Conservation (phyloP, 2,329 filamentous ascomycete genomes). For the Monilinia vaccinii-corymbosi region DNA sequence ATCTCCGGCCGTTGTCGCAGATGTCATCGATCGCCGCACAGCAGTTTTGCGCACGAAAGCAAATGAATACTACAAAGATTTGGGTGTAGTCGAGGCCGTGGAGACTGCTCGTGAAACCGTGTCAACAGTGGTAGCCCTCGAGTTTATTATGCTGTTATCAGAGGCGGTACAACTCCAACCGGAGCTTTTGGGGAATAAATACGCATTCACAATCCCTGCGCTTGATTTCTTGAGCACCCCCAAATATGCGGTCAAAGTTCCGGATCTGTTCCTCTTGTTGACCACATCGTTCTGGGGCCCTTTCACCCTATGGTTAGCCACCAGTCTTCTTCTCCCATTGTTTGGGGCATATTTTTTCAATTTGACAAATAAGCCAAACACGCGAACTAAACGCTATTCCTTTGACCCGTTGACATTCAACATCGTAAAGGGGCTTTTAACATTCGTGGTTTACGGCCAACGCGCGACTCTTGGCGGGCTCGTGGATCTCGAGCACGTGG, state of each 20-base stretch:
- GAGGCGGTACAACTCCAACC: slow-evolving; percentile 63
- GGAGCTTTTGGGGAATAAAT: slow-evolving; percentile 62
- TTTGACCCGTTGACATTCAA: slow-evolving; percentile 88
- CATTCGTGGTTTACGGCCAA: slow-evolving; percentile 71
- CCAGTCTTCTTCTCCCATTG: slow-evolving; percentile 61
- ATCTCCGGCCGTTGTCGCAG: slow-evolving; percentile 68
- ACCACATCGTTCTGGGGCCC: slow-evolving; percentile 78
- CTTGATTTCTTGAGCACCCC: slow-evolving; percentile 45
- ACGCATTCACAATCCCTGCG: slow-evolving; percentile 64
- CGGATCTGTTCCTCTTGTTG: slow-evolving; percentile 72
- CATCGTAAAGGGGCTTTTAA: slow-evolving; percentile 73
- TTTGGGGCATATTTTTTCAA: slow-evolving; percentile 85
- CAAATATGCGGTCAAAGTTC: slow-evolving; percentile 56
- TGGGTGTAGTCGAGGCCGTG: slow-evolving; percentile 57
- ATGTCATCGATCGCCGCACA: slow-evolving; percentile 65
- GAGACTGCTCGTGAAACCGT: slow-evolving; percentile 59
- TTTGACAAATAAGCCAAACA: slow-evolving; percentile 48
- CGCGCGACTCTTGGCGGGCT: slow-evolving; percentile 54
- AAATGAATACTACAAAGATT: slow-evolving; percentile 52
- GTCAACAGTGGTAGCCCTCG: slow-evolving; percentile 63
- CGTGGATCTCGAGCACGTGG: slow-evolving; percentile 49
- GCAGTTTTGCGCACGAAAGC: slow-evolving; percentile 58
- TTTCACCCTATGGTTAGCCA: slow-evolving; percentile 65
- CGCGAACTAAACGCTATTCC: slow-evolving; percentile 40
- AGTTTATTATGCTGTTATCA: slow-evolving; percentile 56